These are phyloP conservation scores for Sporothrix globosa DNA, from an alignment of 2,329 filamentous ascomycete genomes.

Conservation along the genomic window DNA sequence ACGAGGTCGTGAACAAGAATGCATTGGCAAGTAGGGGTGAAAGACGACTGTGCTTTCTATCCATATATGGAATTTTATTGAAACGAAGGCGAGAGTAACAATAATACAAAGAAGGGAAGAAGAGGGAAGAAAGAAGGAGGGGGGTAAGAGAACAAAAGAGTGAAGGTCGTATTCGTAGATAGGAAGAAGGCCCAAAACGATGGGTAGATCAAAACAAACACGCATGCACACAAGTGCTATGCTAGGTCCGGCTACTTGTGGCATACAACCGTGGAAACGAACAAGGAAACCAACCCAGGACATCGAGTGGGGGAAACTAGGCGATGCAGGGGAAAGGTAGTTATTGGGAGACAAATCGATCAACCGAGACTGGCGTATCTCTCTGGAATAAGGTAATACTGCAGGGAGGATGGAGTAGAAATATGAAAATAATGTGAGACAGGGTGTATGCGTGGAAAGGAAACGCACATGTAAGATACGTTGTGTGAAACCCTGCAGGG, in stretches of 20 bases:
- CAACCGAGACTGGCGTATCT: conserved; percentile 18
- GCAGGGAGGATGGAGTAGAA: conserved; percentile 13
- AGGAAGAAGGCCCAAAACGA: background rate
- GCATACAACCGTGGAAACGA: conserved; percentile 1
- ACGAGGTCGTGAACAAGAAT: conserved; percentile 1
- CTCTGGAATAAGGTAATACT: conserved; percentile 23
- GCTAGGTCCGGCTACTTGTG: conserved; percentile 16
- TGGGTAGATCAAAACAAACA: conserved; percentile 14
- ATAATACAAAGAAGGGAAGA: background rate
- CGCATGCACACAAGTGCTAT: conserved; percentile 17
- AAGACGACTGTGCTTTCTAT: background rate
- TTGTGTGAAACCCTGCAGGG: background rate
- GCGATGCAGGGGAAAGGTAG: conserved; percentile 8
- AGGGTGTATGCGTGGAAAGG: background rate
- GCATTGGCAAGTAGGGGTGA: background rate
- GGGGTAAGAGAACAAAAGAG: background rate
- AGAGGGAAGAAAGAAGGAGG: background rate
- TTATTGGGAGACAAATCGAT: conserved; percentile 4
- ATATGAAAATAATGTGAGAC: conserved; percentile 14
- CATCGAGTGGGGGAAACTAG: conserved; percentile 2
- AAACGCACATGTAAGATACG: background rate
- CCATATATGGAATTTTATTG: background rate
- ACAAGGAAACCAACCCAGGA: background rate
- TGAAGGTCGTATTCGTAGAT: conserved; percentile 14
- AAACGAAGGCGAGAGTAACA: conserved; percentile 13